phyloP scores from a whole-genome alignment of 306 rosid genomes.

The Styphnolobium japonicum region DNA sequence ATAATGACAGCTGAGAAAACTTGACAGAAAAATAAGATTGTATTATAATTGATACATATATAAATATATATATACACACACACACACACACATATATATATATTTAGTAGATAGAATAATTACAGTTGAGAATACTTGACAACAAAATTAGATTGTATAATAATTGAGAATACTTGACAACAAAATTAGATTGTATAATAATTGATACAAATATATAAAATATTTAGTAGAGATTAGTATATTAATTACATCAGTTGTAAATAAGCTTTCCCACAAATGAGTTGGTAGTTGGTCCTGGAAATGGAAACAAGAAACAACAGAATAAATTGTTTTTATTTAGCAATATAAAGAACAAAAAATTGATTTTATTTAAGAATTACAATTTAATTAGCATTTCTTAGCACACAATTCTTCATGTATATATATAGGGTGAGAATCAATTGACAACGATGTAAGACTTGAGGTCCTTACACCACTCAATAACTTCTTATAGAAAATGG shows the following conservation, averaged over 20 bases:
- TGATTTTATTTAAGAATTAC: not conserved
- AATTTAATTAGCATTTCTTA: not conserved
- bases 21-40: not conserved
- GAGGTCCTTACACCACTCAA: not conserved
- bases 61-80: not conserved
- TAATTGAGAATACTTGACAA: not conserved
- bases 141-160: not conserved
- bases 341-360: not conserved
- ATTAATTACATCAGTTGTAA: conserved; percentile 37
- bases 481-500: not conserved
- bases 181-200: not conserved
- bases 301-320: conserved; percentile 17
- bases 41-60: not conserved
- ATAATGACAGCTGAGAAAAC: not conserved
- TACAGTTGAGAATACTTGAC: not conserved
- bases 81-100: too few relatives aligned
- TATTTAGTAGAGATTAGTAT: conserved; percentile 27
- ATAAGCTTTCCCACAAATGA: conserved; percentile 42
- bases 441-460: not conserved
- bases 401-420: not conserved
- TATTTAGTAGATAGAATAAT: not conserved
- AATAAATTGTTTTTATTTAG: conserved; percentile 24
- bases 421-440: not conserved
- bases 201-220: not conserved
- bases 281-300: conserved; percentile 43